Base-by-base conservation (phyloP, 78 protist genomes). In the Dictyostelium firmibasis region DNA sequence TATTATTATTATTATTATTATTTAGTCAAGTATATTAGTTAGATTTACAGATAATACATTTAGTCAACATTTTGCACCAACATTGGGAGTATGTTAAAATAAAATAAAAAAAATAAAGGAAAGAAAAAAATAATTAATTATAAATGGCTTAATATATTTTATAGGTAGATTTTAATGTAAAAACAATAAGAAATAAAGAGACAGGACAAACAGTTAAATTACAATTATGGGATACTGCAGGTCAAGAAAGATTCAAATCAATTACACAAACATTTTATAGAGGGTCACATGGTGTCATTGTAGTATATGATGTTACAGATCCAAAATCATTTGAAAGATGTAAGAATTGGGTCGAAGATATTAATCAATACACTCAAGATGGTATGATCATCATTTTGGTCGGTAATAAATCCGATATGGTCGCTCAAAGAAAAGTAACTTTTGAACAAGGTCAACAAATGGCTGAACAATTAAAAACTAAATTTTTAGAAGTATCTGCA, bases 161-260 rank as follows among this genome's bases (percentile, higher is more conserved):
- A 50, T 50, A 50, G 62, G 62, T 89, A 43, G 94, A 89, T 47
- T 89, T 89, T 31, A 89, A 89, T 47, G 94, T 89, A 81, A 89
- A 89, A 44, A 89, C 94, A 67, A 89, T 89, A 29, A 78, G 84
- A 64, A 89, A 81, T 43, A 89, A 89, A 69, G 94, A 89, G 72
- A 89, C 94, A 36, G 94, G 94, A 18, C 94, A 89, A 47, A 89
- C 86, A 57, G 86, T 89, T 1, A 89, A 89, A 47, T 33, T 89
- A 47, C 94, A 89, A 81, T 53, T 89, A 3, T 89, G 94, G 94
- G 94, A 89, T 47, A 89, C 98, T 1, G 98, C 98, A 18, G 98
- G 98, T 36, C 97, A 96, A 84, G 98, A 97, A 81, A 25, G 98
- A 67, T 97, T 96, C 70, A 83, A 92, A 77, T 83, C 98, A 5